phyloP scores from a whole-genome alignment of 345 rosid genomes.

The Aquilaria sinensis region DNA sequence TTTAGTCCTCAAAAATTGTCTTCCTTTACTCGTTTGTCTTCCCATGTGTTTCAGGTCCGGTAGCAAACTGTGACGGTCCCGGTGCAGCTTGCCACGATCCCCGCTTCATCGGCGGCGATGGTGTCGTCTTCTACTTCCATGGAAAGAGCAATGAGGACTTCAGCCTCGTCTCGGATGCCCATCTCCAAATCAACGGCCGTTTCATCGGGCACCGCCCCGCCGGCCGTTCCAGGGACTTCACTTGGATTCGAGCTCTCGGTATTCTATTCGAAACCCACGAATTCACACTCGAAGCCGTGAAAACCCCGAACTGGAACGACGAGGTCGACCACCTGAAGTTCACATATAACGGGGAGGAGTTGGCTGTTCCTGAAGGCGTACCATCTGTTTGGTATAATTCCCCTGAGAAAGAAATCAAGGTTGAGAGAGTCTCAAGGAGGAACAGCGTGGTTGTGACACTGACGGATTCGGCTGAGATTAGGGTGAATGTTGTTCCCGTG shows the following conservation, averaged over 20 bases:
- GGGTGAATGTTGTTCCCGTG: constrained; percentile 51
- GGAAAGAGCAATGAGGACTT: constrained; percentile 52
- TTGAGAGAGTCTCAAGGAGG: constrained; percentile 37
- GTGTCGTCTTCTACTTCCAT: constrained; percentile 58
- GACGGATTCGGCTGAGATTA: constrained; percentile 31
- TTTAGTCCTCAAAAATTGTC: too few relatives aligned
- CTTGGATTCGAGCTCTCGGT: constrained; percentile 60
- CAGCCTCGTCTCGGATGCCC: constrained; percentile 43
- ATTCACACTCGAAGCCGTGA: constrained; percentile 55
- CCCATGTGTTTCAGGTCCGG: too few relatives aligned
- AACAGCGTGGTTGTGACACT: constrained; percentile 42
- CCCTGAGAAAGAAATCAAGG: constrained; percentile 29
- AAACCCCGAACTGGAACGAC: constrained; percentile 39
- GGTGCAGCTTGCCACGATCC: constrained; percentile 68
- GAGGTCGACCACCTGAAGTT: constrained; percentile 44
- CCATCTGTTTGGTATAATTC: constrained; percentile 38
- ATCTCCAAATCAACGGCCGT: constrained; percentile 53
- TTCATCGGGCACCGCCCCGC: constrained; percentile 57
- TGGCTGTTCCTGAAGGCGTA: constrained; percentile 32
- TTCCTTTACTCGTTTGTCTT: too few relatives aligned
- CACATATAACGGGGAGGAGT: constrained; percentile 35
- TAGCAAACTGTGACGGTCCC: constrained; percentile 20
- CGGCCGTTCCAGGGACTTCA: constrained; percentile 46
- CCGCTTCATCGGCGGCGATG: constrained; percentile 58
- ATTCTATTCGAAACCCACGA: constrained; percentile 37